Evolutionary conservation across 768 basidiomycete species (phyloP).

Genomic region (Hygrophorus pudorinus): DNA sequence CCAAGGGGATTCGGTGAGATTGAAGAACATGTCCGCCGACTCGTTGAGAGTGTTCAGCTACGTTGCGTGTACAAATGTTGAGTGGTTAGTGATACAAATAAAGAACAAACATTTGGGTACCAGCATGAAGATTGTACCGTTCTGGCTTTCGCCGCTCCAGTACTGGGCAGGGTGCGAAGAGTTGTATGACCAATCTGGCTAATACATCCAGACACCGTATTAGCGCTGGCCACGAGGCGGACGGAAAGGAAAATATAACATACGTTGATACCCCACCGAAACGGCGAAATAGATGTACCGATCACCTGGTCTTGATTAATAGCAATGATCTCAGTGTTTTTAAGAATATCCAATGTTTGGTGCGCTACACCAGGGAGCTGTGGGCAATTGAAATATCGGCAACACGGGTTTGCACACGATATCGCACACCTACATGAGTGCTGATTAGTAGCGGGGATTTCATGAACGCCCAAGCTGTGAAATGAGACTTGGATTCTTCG

Average conservation of each 20-base stretch:
- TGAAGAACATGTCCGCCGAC: conserved; percentile 50
- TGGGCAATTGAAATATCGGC: not conserved
- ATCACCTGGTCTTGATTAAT: conserved; percentile 61
- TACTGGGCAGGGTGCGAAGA: conserved; percentile 48
- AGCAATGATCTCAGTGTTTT: conserved; percentile 53
- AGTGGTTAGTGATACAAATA: not conserved
- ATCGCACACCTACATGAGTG: conserved; percentile 32
- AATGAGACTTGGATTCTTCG: conserved; percentile 61
- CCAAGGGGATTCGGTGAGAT: conserved; percentile 61
- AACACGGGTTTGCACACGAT: not conserved
- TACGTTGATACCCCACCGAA: conserved; percentile 61
- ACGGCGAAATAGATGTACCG: conserved; percentile 53
- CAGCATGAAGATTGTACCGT: conserved; percentile 57
- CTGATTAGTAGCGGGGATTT: conserved; percentile 49
- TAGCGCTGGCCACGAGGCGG: not conserved
- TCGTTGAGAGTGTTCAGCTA: conserved; percentile 53
- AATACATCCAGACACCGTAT: conserved; percentile 13
- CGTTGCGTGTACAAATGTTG: not conserved
- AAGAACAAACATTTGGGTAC: conserved; percentile 18
- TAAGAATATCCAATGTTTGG: conserved; percentile 45
- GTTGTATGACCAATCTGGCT: conserved; percentile 25
- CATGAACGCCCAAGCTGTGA: conserved; percentile 65
- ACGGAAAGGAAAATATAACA: conserved; percentile 9
- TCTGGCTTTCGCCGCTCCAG: conserved; percentile 52
- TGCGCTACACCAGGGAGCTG: conserved; percentile 43